Base-by-base conservation (phyloP, 495 filamentous ascomycete species). In the Trichoderma reesei region DNA sequence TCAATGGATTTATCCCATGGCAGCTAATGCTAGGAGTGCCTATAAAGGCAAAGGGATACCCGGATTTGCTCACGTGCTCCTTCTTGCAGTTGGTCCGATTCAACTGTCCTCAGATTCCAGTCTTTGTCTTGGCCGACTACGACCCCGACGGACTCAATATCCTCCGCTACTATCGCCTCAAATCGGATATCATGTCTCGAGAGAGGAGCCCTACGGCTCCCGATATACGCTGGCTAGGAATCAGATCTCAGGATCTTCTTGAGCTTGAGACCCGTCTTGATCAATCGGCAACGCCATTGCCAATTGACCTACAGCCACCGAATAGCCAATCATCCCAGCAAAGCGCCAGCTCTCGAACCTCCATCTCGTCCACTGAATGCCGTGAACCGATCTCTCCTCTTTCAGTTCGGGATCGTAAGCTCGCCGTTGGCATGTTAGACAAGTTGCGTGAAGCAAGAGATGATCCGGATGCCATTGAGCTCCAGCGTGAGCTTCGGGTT, bases 121-220 rank as follows among this genome's bases (percentile, higher is more conserved):
- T 94, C 36, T 87, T 83, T 64, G 86, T 79, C 1, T 77, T 98
- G 0, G 86, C 92, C 1, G 94, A 98, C 70, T 89, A 86, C 63
- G 93, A 98, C 67, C 90, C 95, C 1, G 84, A 96, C 66, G 94
- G 94, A 0, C 80, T 98, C 60, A 81, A 82, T 5, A 97, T 98
- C 64, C 81, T 94, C 74, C 87, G 88, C 13, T 95, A 86, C 4
- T 98, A 96, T 78, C 91, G 90, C 68, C 80, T 90, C 66, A 91
- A 92, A n/a, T 96, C 92, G 36, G 75, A 78, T 59, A 80, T 81
- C 0, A 82, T 96, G 5, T 75, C 85, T 0, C 89, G 94, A 68
- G 90, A 96, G 67, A 74, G 77, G 14, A 76, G 77, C 10, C 72
- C 88, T 2, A 83, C 78, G 7, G 75, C 88, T 0, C 83, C 86